phyloP scores from a whole-genome alignment of 371 early-diverging fungal species.

The Mucor piriformis region DNA sequence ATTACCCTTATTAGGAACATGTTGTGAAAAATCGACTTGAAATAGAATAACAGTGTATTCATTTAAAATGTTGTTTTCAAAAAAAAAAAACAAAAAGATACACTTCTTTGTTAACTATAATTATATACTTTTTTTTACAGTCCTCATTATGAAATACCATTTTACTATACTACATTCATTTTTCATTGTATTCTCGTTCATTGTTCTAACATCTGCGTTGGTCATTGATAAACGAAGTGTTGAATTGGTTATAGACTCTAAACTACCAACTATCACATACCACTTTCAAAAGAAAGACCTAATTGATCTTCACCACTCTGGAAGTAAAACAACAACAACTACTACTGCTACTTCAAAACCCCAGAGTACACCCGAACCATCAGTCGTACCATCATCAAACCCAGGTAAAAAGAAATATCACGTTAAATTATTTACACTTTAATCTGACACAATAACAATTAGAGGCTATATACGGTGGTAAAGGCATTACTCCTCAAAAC shows the following conservation, averaged over 20 bases:
- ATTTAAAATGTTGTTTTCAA: background rate
- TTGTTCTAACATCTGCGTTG: background rate
- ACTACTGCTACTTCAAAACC: conserved; percentile 8
- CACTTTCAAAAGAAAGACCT: conserved; percentile 13
- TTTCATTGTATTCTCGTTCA: background rate
- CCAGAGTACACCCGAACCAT: background rate
- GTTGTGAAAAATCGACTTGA: conserved; percentile 5
- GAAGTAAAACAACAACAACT: conserved; percentile 4
- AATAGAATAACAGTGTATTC: background rate
- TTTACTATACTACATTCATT: background rate
- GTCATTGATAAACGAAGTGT: background rate
- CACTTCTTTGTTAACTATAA: too few species aligned
- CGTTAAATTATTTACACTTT: background rate
- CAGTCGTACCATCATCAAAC: conserved; percentile 6
- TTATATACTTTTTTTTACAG: background rate
- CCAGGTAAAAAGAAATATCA: conserved; percentile 5
- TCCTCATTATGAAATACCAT: background rate
- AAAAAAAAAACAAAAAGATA: too few species aligned
- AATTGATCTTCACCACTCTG: conserved; percentile 17
- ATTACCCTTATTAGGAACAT: conserved; percentile 17
- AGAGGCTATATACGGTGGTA: conserved; percentile 24
- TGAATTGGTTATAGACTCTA: background rate
- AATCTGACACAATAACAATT: too few species aligned
- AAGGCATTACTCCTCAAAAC: conserved; percentile 33
- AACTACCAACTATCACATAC: background rate